Base-by-base conservation (phyloP, 306 rosid genomes). In the Prunus padus region DNA sequence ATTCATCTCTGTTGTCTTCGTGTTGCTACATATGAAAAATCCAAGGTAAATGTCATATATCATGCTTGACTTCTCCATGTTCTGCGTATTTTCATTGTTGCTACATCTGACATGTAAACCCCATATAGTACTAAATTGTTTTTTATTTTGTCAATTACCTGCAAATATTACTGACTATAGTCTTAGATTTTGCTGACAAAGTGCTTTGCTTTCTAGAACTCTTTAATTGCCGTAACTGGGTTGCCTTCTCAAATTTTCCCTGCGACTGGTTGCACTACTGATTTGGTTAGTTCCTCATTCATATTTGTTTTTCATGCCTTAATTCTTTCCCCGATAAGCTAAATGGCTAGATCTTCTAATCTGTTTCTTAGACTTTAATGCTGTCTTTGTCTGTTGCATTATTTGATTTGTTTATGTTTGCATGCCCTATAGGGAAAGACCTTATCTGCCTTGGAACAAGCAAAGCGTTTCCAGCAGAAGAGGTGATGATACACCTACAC, bases 1-100 rank as follows among this genome's bases (percentile, higher is more conserved):
- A 82, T 44, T 95, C 57, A 79, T 86, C 73, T 84, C 93, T 73
- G 54, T 92, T 60, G 64, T 87, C 90, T 95, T 95, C 91, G 70
- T 88, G 77, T 76, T 95, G 83, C 93, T 95, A 75, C 98, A 95
- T 68, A 40, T 92, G 85, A 95, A 87, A 79, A 74, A 28, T 77
- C 85, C 85, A 50, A 90, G 97, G 98, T 95, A 89, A 82, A 20
- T 77, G 28, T 64, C 37, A 7, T 59, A 18, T 74, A 15, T 47
- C 44, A 26, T 15, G 11, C 5, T 46, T 37, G 31, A 40, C 45
- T 23, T 52, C 63, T 63, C 19, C n/a, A 11, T 60, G 30, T 69
- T 61, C 28, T 42, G 25, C 33, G 23, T 55, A n/a, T 28, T 57
- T 44, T 37, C 9, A 49, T 69, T 56, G 67, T 63, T 57, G 15